Conservation (phyloP, 2,329 filamentous ascomycete genomes). For the Madurella mycetomatis region DNA sequence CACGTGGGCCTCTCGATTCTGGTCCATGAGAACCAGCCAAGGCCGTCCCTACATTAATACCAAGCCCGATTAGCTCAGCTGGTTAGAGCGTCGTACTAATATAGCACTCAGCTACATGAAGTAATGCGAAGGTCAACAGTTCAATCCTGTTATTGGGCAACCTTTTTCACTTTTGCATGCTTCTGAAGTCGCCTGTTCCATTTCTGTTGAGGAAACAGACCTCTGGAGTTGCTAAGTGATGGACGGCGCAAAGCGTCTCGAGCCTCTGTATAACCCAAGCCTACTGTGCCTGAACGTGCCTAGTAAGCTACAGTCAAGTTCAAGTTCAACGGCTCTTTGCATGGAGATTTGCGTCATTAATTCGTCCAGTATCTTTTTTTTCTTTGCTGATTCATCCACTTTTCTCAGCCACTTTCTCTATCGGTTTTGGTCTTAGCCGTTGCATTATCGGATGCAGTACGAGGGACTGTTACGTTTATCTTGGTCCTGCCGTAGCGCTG, state of each 20-base stretch:
- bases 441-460: neutral
- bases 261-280: too few relatives aligned
- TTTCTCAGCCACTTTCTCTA: too few relatives aligned
- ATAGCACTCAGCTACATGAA: conserved; percentile 1
- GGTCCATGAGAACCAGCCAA: neutral
- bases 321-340: too few relatives aligned
- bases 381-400: too few relatives aligned
- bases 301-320: too few relatives aligned
- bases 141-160: conserved; percentile 23
- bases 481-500: too few relatives aligned
- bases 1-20: too few relatives aligned
- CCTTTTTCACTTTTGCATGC: conserved; percentile 7
- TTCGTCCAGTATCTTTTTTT: too few relatives aligned
- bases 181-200: neutral
- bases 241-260: too few relatives aligned
- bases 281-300: too few relatives aligned
- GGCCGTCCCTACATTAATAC: neutral
- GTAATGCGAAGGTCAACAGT: conserved; percentile 21
- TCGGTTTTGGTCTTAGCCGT: neutral
- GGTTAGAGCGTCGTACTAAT: conserved; percentile 21
- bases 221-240: neutral
- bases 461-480: too few relatives aligned
- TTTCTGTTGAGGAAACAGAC: neutral
- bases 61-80: conserved; percentile 19
- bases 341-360: too few relatives aligned